phyloP scores from a whole-genome alignment of 2,329 filamentous ascomycete species.

The Diaporthe sp. region DNA sequence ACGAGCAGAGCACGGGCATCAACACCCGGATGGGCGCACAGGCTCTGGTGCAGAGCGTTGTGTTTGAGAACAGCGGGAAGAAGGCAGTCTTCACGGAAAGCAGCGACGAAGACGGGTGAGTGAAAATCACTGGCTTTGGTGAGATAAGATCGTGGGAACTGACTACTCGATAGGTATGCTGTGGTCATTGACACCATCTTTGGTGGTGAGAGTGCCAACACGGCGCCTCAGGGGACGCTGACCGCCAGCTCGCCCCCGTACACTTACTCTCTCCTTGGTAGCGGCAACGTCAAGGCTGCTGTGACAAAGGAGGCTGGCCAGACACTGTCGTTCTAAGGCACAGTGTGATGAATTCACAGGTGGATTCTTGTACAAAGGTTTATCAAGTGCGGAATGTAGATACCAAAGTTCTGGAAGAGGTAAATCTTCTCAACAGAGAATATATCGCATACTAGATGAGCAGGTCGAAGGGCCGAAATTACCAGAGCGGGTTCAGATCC shows the following conservation, averaged over 20 bases:
- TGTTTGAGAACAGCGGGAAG: conserved; percentile 24
- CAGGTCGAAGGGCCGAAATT: neutral
- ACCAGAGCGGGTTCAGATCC: conserved; percentile 7
- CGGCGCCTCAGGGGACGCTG: conserved; percentile 11
- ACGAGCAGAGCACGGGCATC: conserved; percentile 44
- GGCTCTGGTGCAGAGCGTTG: conserved; percentile 33
- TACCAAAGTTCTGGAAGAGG: neutral
- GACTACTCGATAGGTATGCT: neutral
- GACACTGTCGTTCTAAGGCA: neutral
- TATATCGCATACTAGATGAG: neutral
- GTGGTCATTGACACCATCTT: conserved; percentile 10
- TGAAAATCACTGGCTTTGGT: neutral
- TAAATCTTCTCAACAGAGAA: neutral
- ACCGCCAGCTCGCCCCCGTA: conserved; percentile 16
- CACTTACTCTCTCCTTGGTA: neutral
- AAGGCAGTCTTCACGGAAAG: conserved; percentile 20
- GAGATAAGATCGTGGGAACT: neutral
- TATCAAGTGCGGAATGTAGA: neutral
- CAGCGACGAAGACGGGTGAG: conserved; percentile 8
- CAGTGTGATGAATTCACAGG: accelerated
- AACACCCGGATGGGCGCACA: conserved; percentile 33
- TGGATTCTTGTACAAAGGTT: neutral
- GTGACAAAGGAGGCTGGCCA: conserved; percentile 10
- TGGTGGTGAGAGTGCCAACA: conserved; percentile 13
- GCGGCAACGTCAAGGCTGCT: conserved; percentile 10